Percentiles rank a stretch among this genome's conserved stretches.
Evolutionary conservation across 768 basidiomycete genomes (phyloP).

Genomic region (Psilocybe cubensis): DNA sequence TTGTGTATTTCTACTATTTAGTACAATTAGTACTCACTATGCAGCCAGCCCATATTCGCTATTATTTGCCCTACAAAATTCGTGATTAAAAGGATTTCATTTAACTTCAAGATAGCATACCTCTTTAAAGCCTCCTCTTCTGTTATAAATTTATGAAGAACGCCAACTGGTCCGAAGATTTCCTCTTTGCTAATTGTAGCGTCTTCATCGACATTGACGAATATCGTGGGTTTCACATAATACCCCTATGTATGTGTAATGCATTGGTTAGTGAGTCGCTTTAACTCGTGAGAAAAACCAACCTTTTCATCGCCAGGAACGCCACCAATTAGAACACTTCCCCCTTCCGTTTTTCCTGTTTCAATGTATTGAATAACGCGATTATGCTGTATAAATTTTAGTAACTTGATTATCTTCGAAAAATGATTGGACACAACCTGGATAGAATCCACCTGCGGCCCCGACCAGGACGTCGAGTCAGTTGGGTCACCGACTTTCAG

Average conservation of each 20-base stretch:
- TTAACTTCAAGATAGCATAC: neutral
- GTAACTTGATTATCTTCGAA: neutral
- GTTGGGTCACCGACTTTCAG: slow-evolving; percentile 2
- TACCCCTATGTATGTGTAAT: slow-evolving; percentile 43
- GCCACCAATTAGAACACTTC: slow-evolving; percentile 1
- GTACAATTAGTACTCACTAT: neutral
- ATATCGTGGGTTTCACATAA: slow-evolving; percentile 73
- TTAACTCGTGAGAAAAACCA: neutral
- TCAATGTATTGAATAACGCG: slow-evolving; percentile 6
- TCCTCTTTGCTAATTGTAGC: slow-evolving; percentile 75
- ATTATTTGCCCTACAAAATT: slow-evolving; percentile 60
- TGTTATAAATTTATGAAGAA: slow-evolving; percentile 69
- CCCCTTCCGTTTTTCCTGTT: slow-evolving; percentile 5
- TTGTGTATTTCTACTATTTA: neutral
- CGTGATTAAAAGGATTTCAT: neutral
- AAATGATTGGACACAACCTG: neutral
- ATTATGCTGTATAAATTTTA: neutral
- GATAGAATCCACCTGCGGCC: slow-evolving; percentile 5
- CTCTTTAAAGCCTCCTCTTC: slow-evolving; percentile 58
- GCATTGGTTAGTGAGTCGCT: neutral
- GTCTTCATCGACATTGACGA: slow-evolving; percentile 60
- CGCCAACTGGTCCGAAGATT: slow-evolving; percentile 80
- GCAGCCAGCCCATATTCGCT: slow-evolving; percentile 74
- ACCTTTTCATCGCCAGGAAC: slow-evolving; percentile 1
- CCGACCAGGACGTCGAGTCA: neutral